These are phyloP conservation scores for Solanum pimpinellifolium DNA, from an alignment of 257 asterid genomes.

Conservation along the genomic window DNA sequence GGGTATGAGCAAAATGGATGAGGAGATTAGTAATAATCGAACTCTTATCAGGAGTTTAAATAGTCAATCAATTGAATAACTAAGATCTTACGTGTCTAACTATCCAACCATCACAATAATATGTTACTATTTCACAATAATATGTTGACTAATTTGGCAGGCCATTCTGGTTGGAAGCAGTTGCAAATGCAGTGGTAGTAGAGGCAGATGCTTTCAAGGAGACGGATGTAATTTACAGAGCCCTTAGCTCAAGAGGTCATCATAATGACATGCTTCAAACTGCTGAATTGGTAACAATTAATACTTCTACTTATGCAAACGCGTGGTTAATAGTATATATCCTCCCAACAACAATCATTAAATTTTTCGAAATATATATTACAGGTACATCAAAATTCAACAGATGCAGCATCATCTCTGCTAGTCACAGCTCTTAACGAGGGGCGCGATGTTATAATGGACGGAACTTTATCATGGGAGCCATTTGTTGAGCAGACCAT, in stretches of 20 bases:
- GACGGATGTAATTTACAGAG: slow-evolving; percentile 76
- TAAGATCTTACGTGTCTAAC: too few species aligned
- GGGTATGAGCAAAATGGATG: neutral
- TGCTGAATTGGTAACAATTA: slow-evolving; percentile 44
- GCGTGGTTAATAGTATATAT: neutral
- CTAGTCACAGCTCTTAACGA: slow-evolving; percentile 84
- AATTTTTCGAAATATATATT: neutral
- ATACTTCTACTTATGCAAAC: neutral
- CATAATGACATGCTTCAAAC: slow-evolving; percentile 97
- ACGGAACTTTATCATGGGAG: slow-evolving; percentile 91
- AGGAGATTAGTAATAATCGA: too few species aligned
- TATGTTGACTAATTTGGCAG: slow-evolving; percentile 16
- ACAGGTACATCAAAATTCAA: slow-evolving; percentile 90
- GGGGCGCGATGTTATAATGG: slow-evolving; percentile 98
- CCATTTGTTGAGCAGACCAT: slow-evolving; percentile 92
- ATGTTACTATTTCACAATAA: neutral
- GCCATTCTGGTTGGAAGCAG: slow-evolving; percentile 78
- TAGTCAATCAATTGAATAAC: neutral
- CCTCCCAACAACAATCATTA: neutral
- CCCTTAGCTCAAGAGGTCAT: slow-evolving; percentile 75
- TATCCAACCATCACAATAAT: neutral
- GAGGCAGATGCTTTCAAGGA: slow-evolving; percentile 99
- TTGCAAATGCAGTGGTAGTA: slow-evolving; percentile 66
- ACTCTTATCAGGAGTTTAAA: too few species aligned
- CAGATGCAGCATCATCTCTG: slow-evolving; percentile 92